A percentile compares a stretch with the other conserved stretches of the same genome.
phyloP scores from a whole-genome alignment of 768 basidiomycete species.

The Lanmaoa pseudosensibilis region DNA sequence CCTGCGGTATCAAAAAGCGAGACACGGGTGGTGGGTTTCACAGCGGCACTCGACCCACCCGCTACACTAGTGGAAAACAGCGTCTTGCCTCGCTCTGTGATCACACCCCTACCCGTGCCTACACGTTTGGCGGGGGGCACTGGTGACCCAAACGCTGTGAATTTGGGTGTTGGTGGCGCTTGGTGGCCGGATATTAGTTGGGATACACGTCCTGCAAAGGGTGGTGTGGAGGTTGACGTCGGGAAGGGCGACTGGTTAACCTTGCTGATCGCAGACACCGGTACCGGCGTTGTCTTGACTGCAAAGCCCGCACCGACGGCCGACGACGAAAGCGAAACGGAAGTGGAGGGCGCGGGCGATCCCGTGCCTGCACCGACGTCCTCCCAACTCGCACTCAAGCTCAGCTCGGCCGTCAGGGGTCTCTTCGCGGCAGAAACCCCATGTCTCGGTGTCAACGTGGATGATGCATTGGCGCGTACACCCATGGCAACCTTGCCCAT shows the following conservation, averaged over 20 bases:
- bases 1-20: conserved; percentile 44
- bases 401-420: conserved; percentile 31
- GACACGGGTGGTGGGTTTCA: conserved; percentile 13
- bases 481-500: conserved; percentile 41
- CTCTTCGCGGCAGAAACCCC: conserved; percentile 18
- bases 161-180: conserved; percentile 19
- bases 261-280: neutral
- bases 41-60: neutral
- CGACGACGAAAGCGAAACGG: conserved; percentile 11
- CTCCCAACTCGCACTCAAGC: conserved; percentile 67
- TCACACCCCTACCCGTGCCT: conserved; percentile 4
- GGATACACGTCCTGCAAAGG: conserved; percentile 7
- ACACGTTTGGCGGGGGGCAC: conserved; percentile 9
- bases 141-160: conserved; percentile 29
- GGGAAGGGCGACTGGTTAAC: neutral
- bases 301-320: neutral
- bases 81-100: conserved; percentile 18
- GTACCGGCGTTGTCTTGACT: conserved; percentile 2
- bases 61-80: conserved; percentile 10
- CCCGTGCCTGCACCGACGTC: conserved; percentile 37
- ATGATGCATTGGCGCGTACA: conserved; percentile 14
- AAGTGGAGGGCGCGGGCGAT: conserved; percentile 7
- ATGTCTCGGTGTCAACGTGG: conserved; percentile 2
- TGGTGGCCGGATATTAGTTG: conserved; percentile 2
- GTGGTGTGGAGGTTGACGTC: neutral